These are phyloP conservation scores for Limonium bicolor DNA, from an alignment of 148 eudicot genomes.

Conservation along the genomic window DNA sequence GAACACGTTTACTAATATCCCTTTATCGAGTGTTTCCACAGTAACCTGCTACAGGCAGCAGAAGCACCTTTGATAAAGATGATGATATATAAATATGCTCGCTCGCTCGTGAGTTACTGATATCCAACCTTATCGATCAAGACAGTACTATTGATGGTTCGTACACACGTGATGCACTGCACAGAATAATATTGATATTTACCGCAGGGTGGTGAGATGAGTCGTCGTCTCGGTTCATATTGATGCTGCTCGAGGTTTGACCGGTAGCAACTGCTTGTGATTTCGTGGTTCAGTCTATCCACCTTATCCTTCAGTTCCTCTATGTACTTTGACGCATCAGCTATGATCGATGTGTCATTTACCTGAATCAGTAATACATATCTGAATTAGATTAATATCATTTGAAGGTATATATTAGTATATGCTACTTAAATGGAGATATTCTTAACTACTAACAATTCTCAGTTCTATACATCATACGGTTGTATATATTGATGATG, in stretches of 20 bases:
- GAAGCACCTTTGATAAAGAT: background rate
- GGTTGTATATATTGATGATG: no score
- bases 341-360: conserved; percentile 32
- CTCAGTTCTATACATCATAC: no score
- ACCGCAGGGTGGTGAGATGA: conserved; percentile 1
- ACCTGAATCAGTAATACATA: conserved; percentile 16
- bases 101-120: no score
- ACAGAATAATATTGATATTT: background rate
- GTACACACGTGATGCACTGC: background rate
- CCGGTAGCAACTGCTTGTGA: conserved; percentile 1
- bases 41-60: conserved; percentile 21
- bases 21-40: conserved; percentile 46
- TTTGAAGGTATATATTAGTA: no score
- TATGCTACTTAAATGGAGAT: no score
- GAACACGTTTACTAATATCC: conserved; percentile 34
- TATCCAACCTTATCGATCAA: no score
- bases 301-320: conserved; percentile 44
- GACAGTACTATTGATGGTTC: no score
- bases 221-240: background rate
- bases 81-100: background rate
- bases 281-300: conserved; percentile 26
- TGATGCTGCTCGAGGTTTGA: background rate
- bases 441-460: no score
- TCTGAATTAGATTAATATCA: background rate
- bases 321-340: conserved; percentile 51